phyloP scores from a whole-genome alignment of 2,329 filamentous ascomycete species.

The Byssothecium circinans region DNA sequence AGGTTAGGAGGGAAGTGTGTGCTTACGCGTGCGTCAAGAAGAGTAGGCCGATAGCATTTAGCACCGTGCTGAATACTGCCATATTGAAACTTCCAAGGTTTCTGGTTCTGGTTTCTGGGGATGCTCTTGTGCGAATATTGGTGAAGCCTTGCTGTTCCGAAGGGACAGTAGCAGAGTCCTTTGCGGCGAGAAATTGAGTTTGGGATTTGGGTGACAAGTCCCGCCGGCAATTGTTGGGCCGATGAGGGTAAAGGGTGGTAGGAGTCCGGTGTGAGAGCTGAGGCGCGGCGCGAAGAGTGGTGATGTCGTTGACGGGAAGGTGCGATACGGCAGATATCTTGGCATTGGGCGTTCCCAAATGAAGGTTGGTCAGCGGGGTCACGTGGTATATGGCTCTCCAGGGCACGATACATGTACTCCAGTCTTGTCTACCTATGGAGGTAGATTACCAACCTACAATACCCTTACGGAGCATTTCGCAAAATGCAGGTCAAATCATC shows the following conservation, averaged over 20 bases:
- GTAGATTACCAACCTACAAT: no score
- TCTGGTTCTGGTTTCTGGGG: no score
- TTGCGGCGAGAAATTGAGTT: conserved; percentile 1
- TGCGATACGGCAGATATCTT: not conserved
- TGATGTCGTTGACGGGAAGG: conserved; percentile 1
- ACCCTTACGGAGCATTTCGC: no score
- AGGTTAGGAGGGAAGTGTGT: conserved; percentile 12
- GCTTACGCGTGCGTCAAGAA: conserved; percentile 85
- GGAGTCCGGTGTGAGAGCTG: not conserved
- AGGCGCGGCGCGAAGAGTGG: not conserved
- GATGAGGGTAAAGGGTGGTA: not conserved
- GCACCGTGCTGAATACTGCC: conserved; percentile 69
- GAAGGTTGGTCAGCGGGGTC: not conserved
- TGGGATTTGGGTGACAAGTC: not conserved
- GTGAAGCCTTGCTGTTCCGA: no score
- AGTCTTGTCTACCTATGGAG: no score
- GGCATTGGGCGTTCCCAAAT: not conserved
- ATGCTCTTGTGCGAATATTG: no score
- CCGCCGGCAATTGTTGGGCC: not conserved
- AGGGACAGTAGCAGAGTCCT: not conserved
- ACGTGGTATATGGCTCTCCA: not conserved
- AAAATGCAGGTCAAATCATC: no score
- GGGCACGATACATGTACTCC: no score
- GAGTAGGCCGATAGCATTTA: conserved; percentile 74
- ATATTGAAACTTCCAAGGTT: conserved; percentile 49